Conservation (phyloP, 108 stramenopile species). For the Nannochloropsis oceanica region DNA sequence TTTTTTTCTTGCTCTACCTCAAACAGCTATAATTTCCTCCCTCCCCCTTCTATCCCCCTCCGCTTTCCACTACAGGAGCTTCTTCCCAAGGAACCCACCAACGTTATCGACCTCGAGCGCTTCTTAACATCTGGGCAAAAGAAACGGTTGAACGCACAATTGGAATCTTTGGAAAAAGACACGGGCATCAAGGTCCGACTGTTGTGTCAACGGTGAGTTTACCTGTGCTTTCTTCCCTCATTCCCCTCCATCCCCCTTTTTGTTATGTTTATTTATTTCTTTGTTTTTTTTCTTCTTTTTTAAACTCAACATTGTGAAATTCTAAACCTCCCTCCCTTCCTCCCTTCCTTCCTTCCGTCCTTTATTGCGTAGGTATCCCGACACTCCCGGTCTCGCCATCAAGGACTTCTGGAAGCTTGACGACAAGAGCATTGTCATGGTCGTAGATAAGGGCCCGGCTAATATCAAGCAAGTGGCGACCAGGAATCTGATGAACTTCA, state of each 20-base stretch:
- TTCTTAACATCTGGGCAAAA: slow-evolving; percentile 34
- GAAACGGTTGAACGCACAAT: slow-evolving; percentile 18
- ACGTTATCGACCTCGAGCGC: slow-evolving; percentile 27
- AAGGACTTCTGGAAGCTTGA: slow-evolving; percentile 44
- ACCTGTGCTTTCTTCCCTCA: no score
- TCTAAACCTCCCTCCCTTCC: not conserved
- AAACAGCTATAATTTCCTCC: not conserved
- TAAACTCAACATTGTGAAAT: no score
- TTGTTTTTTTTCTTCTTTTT: no score
- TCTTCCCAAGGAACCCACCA: slow-evolving; percentile 24
- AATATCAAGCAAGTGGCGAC: not conserved
- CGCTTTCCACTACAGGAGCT: slow-evolving; percentile 12
- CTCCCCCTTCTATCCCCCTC: not conserved
- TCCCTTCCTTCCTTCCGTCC: not conserved
- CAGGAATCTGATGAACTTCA: slow-evolving; percentile 41
- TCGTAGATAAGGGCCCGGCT: slow-evolving; percentile 21
- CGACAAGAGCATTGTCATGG: slow-evolving; percentile 36
- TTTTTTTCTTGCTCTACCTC: not conserved
- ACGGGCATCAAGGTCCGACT: slow-evolving; percentile 31
- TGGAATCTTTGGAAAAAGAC: slow-evolving; percentile 17
- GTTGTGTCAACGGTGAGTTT: slow-evolving; percentile 24
- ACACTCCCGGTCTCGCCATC: slow-evolving; percentile 38
- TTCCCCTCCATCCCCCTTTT: not conserved
- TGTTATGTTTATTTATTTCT: no score
- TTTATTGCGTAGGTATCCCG: slow-evolving; percentile 12